Evolutionary conservation across 352 stramenopile genomes (phyloP).

Genomic region (Phytophthora megakarya): DNA sequence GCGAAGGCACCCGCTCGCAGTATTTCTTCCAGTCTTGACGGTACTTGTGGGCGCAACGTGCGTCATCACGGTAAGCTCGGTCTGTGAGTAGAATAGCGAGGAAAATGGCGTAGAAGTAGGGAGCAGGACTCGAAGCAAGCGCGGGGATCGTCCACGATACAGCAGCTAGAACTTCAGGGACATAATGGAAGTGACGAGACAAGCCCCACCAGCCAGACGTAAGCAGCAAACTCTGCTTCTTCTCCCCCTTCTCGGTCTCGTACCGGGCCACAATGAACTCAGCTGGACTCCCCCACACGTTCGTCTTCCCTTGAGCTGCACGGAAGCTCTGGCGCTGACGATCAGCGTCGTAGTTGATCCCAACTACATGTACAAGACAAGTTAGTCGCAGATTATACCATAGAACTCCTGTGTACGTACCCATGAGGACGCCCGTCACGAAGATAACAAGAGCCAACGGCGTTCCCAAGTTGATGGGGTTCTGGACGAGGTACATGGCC

Average conservation of each 20-base stretch:
- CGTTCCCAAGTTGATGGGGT: conserved; percentile 77
- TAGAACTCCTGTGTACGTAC: too few species aligned
- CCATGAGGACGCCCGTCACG: conserved; percentile 75
- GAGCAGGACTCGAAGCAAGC: conserved; percentile 58
- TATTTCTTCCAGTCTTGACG: conserved; percentile 96
- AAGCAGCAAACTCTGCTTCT: conserved; percentile 92
- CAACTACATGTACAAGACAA: conserved; percentile 54
- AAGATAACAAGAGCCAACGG: conserved; percentile 58
- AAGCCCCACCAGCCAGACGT: conserved; percentile 94
- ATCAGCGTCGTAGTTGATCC: conserved; percentile 96
- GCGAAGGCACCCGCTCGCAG: conserved; percentile 82
- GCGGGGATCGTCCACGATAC: conserved; percentile 80
- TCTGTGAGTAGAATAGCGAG: conserved; percentile 95
- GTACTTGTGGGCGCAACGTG: conserved; percentile 96
- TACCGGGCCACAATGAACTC: conserved; percentile 94
- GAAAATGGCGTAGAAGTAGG: conserved; percentile 92
- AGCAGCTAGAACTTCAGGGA: conserved; percentile 90
- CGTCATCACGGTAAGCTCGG: conserved; percentile 94
- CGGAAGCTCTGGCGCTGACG: conserved; percentile 94
- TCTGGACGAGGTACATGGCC: conserved; percentile 92
- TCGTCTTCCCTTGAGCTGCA: conserved; percentile 78
- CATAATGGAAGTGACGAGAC: conserved; percentile 95
- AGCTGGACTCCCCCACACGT: conserved; percentile 92
- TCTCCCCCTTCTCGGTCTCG: conserved; percentile 87
- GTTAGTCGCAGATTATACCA: too few species aligned